Evolutionary conservation across 306 rosid species (phyloP).

Genomic region (Corylus heterophylla): DNA sequence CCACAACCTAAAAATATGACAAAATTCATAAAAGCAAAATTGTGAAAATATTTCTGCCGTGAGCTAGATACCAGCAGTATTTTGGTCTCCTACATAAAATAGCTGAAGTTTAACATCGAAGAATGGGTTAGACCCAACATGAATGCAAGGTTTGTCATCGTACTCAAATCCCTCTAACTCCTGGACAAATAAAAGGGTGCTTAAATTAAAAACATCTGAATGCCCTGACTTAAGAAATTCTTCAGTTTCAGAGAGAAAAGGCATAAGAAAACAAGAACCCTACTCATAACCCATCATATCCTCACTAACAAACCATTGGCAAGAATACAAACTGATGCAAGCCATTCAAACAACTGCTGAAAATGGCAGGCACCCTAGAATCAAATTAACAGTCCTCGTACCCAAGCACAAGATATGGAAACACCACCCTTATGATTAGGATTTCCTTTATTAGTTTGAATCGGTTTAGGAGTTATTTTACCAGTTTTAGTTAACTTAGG

Average conservation of each 20-base stretch:
- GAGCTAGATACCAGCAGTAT: not conserved
- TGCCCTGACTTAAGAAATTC: not conserved
- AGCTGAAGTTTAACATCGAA: not conserved
- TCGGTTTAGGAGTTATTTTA: too few relatives aligned
- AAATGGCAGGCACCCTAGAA: not conserved
- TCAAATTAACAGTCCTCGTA: not conserved
- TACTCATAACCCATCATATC: not conserved
- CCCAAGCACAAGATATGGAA: not conserved
- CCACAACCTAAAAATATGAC: not conserved
- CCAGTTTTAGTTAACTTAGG: too few relatives aligned
- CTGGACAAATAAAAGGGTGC: not conserved
- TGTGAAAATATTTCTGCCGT: not conserved
- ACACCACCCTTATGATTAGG: not conserved
- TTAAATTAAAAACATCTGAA: not conserved
- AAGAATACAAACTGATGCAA: not conserved
- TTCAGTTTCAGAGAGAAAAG: not conserved
- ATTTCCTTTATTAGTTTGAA: too few relatives aligned
- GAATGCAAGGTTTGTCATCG: not conserved
- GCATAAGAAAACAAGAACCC: not conserved
- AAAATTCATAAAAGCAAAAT: not conserved
- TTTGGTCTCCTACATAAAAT: not conserved
- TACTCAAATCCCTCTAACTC: not conserved
- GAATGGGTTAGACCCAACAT: not conserved
- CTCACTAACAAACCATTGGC: not conserved
- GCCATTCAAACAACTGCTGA: not conserved